Evolutionary conservation across 352 stramenopile species (phyloP), one percentile per base, ranked within the genome.

Genomic region (Globisporangium nunn): DNA sequence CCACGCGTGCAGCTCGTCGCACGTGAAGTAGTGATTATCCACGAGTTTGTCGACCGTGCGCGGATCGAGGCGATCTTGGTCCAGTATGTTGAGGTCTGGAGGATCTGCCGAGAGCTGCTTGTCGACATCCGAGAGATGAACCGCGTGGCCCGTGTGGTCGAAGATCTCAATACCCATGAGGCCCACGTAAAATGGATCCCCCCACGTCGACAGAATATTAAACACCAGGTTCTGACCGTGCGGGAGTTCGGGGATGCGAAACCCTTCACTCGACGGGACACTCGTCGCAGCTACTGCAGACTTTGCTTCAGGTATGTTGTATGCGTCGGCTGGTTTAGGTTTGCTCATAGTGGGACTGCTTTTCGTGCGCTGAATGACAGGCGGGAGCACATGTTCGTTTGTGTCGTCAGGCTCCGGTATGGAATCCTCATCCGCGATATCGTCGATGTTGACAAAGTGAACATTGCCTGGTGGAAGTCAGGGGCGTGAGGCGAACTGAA

Each of bases 161-260:
- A 95, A 96, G 29, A 96, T 50, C 53, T 97, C 89, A 28, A 97
- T 72, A 12, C 89, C 89, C 70, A 90, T 95, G 28, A 97, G 74
- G 0, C 89, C 89, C 2, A 97, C 81, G 61, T 97, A 97, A 63
- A 95, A 91, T 6, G 85, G 81, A 67, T 97, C 89, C 8, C 88
- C 89, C 85, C 86, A 96, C 7, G 89, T 97, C 4, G 74, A 87
- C 29, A 95, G 52, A 15, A 96, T 90, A 49, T 93, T 86, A 33
- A 96, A 64, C n/a, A 83, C 72, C 28, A 97, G 73, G 29, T 75
- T 72, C 43, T 86, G 70, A 2, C 85, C 85, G 23, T 61, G 70
- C 18, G 85, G 85, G 10, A 96, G 66, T 54, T 84, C 76, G 0
- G 83, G 87, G 50, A 95, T 92, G 7, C 72, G 62, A 47, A 89